These are phyloP conservation scores for Chaetomiaceae sp. DNA, from an alignment of 2,329 filamentous ascomycete genomes.

Conservation along the genomic window DNA sequence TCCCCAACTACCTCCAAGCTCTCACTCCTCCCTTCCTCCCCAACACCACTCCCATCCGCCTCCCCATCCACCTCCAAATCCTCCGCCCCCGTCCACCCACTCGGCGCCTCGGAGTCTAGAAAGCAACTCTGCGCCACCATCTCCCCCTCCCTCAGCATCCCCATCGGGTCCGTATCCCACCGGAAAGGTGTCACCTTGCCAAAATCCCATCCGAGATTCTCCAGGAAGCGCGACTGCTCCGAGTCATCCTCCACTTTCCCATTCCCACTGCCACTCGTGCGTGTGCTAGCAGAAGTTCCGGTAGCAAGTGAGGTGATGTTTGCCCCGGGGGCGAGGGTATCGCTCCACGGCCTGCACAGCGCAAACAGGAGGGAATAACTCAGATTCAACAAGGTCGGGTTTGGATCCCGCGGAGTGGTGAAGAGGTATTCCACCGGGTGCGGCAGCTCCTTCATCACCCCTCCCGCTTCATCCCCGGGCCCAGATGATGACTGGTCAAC, in stretches of 20 bases:
- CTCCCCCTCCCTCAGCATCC: slow-evolving; percentile 1
- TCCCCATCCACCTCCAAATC: slow-evolving; percentile 13
- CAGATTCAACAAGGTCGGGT: background rate
- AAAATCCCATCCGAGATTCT: slow-evolving; percentile 16
- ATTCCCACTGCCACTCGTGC: background rate
- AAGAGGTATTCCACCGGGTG: slow-evolving; percentile 13
- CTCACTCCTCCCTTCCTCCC: background rate
- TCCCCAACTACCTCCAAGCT: background rate
- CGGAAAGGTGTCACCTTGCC: slow-evolving; percentile 12
- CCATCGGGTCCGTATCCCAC: slow-evolving; percentile 20
- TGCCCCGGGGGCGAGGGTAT: background rate
- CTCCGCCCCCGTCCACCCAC: slow-evolving; percentile 19
- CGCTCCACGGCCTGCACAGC: slow-evolving; percentile 21
- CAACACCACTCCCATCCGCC: background rate
- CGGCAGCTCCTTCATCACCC: no score
- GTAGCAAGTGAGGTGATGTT: no score
- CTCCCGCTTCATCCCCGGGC: no score
- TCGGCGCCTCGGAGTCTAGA: slow-evolving; percentile 23
- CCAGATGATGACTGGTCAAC: no score
- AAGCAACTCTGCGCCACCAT: slow-evolving; percentile 10
- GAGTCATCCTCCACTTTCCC: background rate
- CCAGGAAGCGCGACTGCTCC: background rate
- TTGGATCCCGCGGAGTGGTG: slow-evolving; percentile 9
- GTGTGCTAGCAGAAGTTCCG: no score
- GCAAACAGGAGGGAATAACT: slow-evolving; percentile 15